phyloP scores from a whole-genome alignment of 768 basidiomycete species.

The Pluteus cervinus region DNA sequence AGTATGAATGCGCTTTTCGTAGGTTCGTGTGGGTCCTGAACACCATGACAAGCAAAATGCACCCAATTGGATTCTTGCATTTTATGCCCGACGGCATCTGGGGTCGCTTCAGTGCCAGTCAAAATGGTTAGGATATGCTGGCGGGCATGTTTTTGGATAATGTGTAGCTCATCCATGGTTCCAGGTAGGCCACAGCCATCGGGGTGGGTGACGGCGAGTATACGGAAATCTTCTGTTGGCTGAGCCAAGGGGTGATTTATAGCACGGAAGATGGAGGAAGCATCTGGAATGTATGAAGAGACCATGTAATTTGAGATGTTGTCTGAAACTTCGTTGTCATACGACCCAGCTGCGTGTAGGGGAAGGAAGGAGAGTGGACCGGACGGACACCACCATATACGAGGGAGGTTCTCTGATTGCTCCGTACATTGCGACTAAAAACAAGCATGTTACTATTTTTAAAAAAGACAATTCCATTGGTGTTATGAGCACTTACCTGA shows the following conservation, averaged over 20 bases:
- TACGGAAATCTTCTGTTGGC: too few relatives aligned
- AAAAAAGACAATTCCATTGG: too few relatives aligned
- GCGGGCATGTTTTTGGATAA: too few relatives aligned
- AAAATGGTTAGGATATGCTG: too few relatives aligned
- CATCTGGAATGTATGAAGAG: neutral
- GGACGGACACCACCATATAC: conserved; percentile 7
- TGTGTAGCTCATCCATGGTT: too few relatives aligned
- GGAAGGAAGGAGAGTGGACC: conserved; percentile 6
- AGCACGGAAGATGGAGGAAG: neutral
- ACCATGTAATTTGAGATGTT: neutral
- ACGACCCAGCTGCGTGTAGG: conserved; percentile 5
- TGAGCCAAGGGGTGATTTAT: neutral
- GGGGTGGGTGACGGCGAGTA: too few relatives aligned
- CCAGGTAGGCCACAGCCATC: too few relatives aligned
- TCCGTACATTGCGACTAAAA: too few relatives aligned
- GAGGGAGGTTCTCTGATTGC: too few relatives aligned
- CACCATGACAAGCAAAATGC: conserved; percentile 9
- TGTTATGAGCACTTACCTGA: too few relatives aligned
- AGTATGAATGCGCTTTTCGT: conserved; percentile 6
- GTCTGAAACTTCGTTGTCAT: neutral
- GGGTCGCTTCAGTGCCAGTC: too few relatives aligned
- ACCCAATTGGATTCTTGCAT: conserved; percentile 4
- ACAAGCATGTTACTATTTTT: too few relatives aligned
- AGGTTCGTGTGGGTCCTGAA: conserved; percentile 4
- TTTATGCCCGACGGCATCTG: neutral